These are phyloP conservation scores for Termitomyces sp. DNA, from an alignment of 768 basidiomycete species.

Conservation along the genomic window DNA sequence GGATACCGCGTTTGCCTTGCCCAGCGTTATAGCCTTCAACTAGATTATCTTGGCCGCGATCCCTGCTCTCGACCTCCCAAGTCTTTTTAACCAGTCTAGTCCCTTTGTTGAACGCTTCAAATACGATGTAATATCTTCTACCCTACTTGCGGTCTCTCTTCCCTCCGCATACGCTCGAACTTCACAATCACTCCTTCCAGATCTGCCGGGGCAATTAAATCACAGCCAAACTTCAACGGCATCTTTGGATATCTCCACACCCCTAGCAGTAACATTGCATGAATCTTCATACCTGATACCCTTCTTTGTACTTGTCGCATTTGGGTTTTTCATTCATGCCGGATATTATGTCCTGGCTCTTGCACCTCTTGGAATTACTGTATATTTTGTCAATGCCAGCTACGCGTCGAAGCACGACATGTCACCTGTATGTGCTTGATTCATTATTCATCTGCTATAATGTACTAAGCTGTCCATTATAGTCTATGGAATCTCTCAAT, in stretches of 20 bases:
- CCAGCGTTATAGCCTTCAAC: conserved; percentile 5
- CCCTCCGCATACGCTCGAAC: conserved; percentile 29
- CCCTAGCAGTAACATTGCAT: conserved; percentile 19
- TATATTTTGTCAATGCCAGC: conserved; percentile 29
- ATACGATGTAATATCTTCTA: conserved; percentile 78
- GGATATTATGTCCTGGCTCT: conserved; percentile 39
- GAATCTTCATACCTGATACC: conserved; percentile 37
- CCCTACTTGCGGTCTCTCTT: conserved; percentile 56
- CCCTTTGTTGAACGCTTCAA: conserved; percentile 78
- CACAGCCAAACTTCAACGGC: conserved; percentile 39
- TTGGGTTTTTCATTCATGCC: conserved; percentile 34
- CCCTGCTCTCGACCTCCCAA: conserved; percentile 25
- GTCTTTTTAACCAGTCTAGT: conserved; percentile 30
- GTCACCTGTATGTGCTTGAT: conserved; percentile 41
- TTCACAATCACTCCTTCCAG: conserved; percentile 35
- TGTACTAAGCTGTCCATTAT: conserved; percentile 3
- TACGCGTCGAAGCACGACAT: conserved; percentile 43
- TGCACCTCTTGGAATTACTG: conserved; percentile 29
- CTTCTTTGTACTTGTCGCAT: conserved; percentile 32
- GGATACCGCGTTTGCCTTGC: neutral
- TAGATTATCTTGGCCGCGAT: conserved; percentile 37
- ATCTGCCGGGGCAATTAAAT: conserved; percentile 32
- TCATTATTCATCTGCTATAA: conserved; percentile 2
- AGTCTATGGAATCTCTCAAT: conserved; percentile 65
- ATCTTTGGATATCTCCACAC: conserved; percentile 15